phyloP scores from a whole-genome alignment of 2,329 filamentous ascomycete genomes.

The Pseudogymnoascus sp. region DNA sequence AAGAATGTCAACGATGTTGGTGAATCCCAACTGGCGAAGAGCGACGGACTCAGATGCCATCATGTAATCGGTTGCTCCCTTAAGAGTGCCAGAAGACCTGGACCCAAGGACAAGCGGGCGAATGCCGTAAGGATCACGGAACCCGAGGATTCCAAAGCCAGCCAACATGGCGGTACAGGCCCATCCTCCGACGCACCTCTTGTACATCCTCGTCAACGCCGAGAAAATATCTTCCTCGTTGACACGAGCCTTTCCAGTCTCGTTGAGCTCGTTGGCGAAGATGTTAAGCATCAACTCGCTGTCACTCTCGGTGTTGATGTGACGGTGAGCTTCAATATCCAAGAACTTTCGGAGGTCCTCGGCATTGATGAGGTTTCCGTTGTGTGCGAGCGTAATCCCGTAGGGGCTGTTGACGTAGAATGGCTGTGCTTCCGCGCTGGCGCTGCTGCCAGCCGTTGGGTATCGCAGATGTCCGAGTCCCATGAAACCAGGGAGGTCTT shows the following conservation, averaged over 20 bases:
- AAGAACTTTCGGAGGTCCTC: conserved; percentile 55
- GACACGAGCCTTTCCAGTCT: conserved; percentile 74
- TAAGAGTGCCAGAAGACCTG: conserved; percentile 56
- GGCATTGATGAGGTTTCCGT: conserved; percentile 82
- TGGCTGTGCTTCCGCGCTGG: conserved; percentile 80
- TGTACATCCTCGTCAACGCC: conserved; percentile 65
- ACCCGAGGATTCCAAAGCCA: conserved; percentile 72
- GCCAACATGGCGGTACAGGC: conserved; percentile 78
- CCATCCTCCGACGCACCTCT: conserved; percentile 66
- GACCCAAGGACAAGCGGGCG: conserved; percentile 75
- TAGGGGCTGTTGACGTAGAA: conserved; percentile 89
- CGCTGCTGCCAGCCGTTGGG: conserved; percentile 78
- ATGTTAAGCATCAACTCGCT: conserved; percentile 84
- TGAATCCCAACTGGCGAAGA: conserved; percentile 73
- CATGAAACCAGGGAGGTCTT: conserved; percentile 77
- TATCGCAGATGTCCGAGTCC: conserved; percentile 82
- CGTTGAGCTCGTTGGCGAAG: conserved; percentile 74
- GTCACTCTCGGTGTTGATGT: conserved; percentile 75
- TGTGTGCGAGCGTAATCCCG: conserved; percentile 75
- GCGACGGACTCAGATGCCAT: conserved; percentile 86
- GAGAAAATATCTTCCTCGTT: conserved; percentile 73
- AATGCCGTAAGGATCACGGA: conserved; percentile 74
- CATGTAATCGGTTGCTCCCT: conserved; percentile 73
- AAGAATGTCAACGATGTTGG: conserved; percentile 66
- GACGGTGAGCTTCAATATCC: conserved; percentile 31